Base-by-base conservation (phyloP, 139 green algal species). In the Closterium sp. region DNA sequence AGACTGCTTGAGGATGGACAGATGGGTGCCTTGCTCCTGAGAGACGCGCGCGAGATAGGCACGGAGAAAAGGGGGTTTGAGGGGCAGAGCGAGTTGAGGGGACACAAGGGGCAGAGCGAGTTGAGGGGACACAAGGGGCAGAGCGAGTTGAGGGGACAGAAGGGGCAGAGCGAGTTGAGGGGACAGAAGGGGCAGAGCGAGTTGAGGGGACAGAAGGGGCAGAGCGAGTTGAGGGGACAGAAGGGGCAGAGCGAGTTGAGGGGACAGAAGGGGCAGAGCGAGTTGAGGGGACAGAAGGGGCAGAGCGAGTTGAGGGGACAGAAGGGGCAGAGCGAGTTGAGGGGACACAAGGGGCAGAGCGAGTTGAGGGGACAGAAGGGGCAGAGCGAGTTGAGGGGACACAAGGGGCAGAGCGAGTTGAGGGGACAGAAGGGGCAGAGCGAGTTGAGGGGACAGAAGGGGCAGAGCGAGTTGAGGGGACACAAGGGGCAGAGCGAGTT, bases 1-100 rank as follows among this genome's bases (percentile, higher is more conserved):
- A n/a, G n/a, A 89, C 7, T 89, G 31, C 87, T 89, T 89, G 32
- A 89, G 87, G 24, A 89, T 89, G 32, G 87, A 30, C 38, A 50
- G 38, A 50, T 50, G 38, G 38, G 38, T 9, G 38, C 38, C 38
- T 50, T 50, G 38, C 38, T 50, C 38, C 38, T 50, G 38, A 50
- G 5, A 50, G 38, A 50, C 38, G 7, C 38, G 38, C 5, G 38
- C 11, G 38, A 50, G 38, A 50, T 7, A 13, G 7, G 38, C 38
- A 50, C 7, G 38, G 38, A 13, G 38, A 50, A 9, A 50, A 9
- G 13, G 38, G 38, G 38, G 38, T 13, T 9, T 50, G 38, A 50
- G 38, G 38, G 38, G 38, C 7, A 50, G 38, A 50, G 38, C 0
- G 38, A 7, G 38, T 50, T 50, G 38, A 50, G 4, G 38, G 38